Evolutionary conservation across 2,329 filamentous ascomycete genomes (phyloP).

Genomic region (Colletotrichum agaves): DNA sequence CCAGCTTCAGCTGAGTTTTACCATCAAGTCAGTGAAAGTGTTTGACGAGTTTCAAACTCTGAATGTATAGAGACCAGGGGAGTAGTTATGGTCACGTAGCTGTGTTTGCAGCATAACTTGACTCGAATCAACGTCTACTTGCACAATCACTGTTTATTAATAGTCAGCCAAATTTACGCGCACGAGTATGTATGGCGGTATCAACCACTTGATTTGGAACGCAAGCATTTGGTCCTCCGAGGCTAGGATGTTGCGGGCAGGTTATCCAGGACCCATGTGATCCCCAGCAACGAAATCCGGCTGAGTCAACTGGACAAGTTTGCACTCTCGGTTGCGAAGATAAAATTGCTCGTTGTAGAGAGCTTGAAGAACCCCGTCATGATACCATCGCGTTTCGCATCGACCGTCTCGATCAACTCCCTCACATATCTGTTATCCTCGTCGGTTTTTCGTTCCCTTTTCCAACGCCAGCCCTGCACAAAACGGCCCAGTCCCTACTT

Average conservation of each 20-base stretch:
- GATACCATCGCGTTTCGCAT: slow-evolving; percentile 10
- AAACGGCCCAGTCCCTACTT: slow-evolving; percentile 8
- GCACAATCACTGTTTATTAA: too few species aligned
- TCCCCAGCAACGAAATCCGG: slow-evolving; percentile 19
- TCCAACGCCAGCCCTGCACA: slow-evolving; percentile 11
- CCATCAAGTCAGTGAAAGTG: too few species aligned
- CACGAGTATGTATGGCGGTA: too few species aligned
- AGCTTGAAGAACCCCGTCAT: slow-evolving; percentile 24
- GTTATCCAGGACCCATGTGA: slow-evolving; percentile 17
- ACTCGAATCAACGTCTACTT: too few species aligned
- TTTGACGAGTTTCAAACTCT: too few species aligned
- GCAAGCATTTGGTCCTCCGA: too few species aligned
- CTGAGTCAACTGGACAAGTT: slow-evolving; percentile 22
- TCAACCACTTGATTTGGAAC: too few species aligned
- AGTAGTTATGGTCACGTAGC: too few species aligned
- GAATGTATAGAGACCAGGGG: too few species aligned
- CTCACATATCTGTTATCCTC: slow-evolving; percentile 21
- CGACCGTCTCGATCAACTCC: slow-evolving; percentile 5
- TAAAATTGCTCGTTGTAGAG: slow-evolving; percentile 4
- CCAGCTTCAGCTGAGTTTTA: too few species aligned
- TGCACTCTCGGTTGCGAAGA: slow-evolving; percentile 10
- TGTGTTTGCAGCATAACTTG: too few species aligned
- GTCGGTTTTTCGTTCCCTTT: slow-evolving; percentile 22
- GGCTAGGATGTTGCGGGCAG: background rate
- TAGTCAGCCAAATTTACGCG: too few species aligned